Base-by-base conservation (phyloP, 73 alveolate genomes). In the Paramecium bursaria region DNA sequence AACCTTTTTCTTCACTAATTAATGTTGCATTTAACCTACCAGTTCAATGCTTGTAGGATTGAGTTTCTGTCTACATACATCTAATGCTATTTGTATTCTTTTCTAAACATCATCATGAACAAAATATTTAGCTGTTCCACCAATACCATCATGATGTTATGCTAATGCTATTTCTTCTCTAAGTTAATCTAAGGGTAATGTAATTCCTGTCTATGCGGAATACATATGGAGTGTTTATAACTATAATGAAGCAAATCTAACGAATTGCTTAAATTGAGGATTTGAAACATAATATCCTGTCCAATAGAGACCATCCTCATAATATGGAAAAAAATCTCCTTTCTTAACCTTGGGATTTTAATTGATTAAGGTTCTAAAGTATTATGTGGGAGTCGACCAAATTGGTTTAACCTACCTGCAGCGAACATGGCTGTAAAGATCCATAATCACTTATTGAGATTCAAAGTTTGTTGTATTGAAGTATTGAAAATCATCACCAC, bases 361-460 rank as follows among this genome's bases (percentile, higher is more conserved):
- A 30, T 14, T 29, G 52, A 3, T 2, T 23, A 27, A 0, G 76
- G 33, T 27, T 57, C 27, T 19, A 9, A 51, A 51, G 27, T 25
- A 57, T 57, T 57, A 57, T n/a, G 14, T 13, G n/a, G 76, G 76
- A 27, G 76, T 57, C 6, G 76, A 57, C 76, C 76, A 57, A 30
- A 57, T 1, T 57, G 33, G 21, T 57, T 57, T 26, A 30, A 57
- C 27, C 33, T 23, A 2, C 11, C 76, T 48, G 15, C 76, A 57
- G 17, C 33, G 47, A 57, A 57, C 27, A 23, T 30, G 19, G 17
- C 33, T 22, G 33, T 57, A 57, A 11, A 57, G 33, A 7, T 57
- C 76, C 9, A 57, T 30, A 6, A 57, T 14, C 10, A 51, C 22
- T 25, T 27, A 30, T 17, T 57, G 15, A 23, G 47, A 57, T 57